phyloP scores from a whole-genome alignment of 805 yeast genomes.

The Myxozyma geophila region DNA sequence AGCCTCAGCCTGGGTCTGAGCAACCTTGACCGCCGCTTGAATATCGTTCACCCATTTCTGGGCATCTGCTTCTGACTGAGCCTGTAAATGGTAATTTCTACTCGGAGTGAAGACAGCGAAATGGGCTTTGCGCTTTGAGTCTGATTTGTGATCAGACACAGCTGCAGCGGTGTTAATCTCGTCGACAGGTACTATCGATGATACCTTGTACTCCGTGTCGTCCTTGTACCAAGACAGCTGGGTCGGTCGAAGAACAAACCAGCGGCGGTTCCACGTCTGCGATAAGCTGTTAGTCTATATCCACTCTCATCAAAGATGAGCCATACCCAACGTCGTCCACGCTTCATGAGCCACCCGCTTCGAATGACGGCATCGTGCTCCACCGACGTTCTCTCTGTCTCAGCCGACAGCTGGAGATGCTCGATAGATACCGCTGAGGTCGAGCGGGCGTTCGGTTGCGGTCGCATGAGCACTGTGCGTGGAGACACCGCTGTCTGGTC shows the following conservation, averaged over 20 bases:
- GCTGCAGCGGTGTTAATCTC: conserved; percentile 46
- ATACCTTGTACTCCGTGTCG: conserved; percentile 45
- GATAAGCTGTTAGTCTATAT: neutral
- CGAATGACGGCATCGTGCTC: conserved; percentile 26
- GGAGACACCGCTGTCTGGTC: conserved; percentile 31
- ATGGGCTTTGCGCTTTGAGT: conserved; percentile 30
- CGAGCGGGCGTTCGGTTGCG: conserved; percentile 13
- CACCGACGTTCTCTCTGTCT: conserved; percentile 16
- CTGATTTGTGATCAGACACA: conserved; percentile 35
- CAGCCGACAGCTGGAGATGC: conserved; percentile 13
- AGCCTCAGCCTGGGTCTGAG: conserved; percentile 20
- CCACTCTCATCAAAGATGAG: neutral
- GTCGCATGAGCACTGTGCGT: conserved; percentile 19
- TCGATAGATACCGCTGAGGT: conserved; percentile 2
- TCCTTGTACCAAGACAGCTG: conserved; percentile 46
- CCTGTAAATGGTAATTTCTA: conserved; percentile 42
- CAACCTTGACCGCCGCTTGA: conserved; percentile 37
- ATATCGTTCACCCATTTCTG: conserved; percentile 44
- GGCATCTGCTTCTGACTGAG: conserved; percentile 40
- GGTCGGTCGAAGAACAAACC: conserved; percentile 46
- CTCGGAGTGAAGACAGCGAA: conserved; percentile 45
- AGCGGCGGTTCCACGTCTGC: conserved; percentile 43
- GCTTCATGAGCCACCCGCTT: conserved; percentile 44
- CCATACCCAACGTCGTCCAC: conserved; percentile 34
- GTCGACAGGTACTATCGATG: conserved; percentile 40